phyloP scores from a whole-genome alignment of 2,329 filamentous ascomycete genomes.

The Tolypocladium guangdongense region DNA sequence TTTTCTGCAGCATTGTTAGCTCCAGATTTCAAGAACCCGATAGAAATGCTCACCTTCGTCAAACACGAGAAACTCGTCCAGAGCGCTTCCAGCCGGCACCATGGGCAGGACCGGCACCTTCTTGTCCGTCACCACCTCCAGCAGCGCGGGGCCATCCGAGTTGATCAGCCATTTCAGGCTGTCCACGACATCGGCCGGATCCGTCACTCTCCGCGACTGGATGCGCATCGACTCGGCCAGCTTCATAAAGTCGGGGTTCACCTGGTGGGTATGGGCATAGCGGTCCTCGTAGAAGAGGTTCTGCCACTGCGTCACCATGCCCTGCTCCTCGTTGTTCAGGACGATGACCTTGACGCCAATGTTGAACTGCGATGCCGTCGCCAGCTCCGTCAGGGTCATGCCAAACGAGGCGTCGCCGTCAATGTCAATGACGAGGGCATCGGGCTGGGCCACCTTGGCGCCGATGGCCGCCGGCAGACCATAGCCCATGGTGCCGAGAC shows the following conservation, averaged over 20 bases:
- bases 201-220: slow-evolving; percentile 58
- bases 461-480: slow-evolving; percentile 92
- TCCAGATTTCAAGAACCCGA: not conserved
- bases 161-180: slow-evolving; percentile 82
- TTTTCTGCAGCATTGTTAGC: slow-evolving; percentile 42
- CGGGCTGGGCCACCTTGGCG: slow-evolving; percentile 69
- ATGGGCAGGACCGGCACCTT: slow-evolving; percentile 94
- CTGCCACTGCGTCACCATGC: slow-evolving; percentile 99
- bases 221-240: slow-evolving; percentile 86
- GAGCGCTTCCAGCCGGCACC: slow-evolving; percentile 77
- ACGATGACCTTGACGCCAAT: slow-evolving; percentile 93
- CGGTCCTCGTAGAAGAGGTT: slow-evolving; percentile 94
- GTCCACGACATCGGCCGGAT: slow-evolving; percentile 66
- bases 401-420: slow-evolving; percentile 98
- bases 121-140: slow-evolving; percentile 87
- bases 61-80: slow-evolving; percentile 73
- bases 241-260: slow-evolving; percentile 93
- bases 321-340: slow-evolving; percentile 94
- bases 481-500: slow-evolving; percentile 80
- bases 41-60: slow-evolving; percentile 19
- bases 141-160: slow-evolving; percentile 78
- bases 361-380: slow-evolving; percentile 88
- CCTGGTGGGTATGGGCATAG: slow-evolving; percentile 84
- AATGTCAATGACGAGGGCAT: slow-evolving; percentile 85
- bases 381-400: slow-evolving; percentile 95